phyloP scores from a whole-genome alignment of 352 stramenopile species.

The Peronosclerospora sorghi region DNA sequence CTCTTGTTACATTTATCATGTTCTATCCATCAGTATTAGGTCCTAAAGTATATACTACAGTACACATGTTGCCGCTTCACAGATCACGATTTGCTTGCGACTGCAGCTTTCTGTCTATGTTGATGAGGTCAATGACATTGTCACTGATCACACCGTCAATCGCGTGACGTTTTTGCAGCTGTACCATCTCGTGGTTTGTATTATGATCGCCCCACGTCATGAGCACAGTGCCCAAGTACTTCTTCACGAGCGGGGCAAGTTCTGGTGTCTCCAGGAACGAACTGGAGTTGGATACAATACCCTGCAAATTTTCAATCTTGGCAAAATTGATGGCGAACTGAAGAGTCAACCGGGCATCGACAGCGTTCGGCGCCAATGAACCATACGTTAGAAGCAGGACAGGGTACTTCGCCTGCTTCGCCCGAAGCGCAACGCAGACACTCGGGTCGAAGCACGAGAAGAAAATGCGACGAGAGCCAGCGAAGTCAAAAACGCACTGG shows the following conservation, averaged over 20 bases:
- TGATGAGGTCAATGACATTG: slow-evolving; percentile 72
- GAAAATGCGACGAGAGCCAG: slow-evolving; percentile 49
- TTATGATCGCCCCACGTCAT: slow-evolving; percentile 77
- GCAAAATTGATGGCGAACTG: slow-evolving; percentile 48
- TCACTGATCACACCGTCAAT: slow-evolving; percentile 78
- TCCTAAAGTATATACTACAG: background rate
- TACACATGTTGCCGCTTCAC: background rate
- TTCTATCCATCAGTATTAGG: too few relatives aligned
- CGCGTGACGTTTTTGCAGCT: slow-evolving; percentile 52
- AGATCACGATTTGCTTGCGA: slow-evolving; percentile 4
- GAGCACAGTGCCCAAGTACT: slow-evolving; percentile 23
- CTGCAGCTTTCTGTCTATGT: slow-evolving; percentile 29
- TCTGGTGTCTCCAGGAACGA: slow-evolving; percentile 44
- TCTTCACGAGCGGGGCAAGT: slow-evolving; percentile 45
- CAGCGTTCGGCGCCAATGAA: slow-evolving; percentile 26
- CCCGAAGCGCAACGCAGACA: slow-evolving; percentile 49
- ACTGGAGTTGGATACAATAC: slow-evolving; percentile 68
- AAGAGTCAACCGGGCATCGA: slow-evolving; percentile 51
- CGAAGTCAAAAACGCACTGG: slow-evolving; percentile 55
- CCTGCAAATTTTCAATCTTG: slow-evolving; percentile 53
- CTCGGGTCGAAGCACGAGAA: slow-evolving; percentile 77
- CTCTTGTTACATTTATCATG: too few relatives aligned
- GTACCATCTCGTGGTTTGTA: slow-evolving; percentile 57
- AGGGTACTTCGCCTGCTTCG: slow-evolving; percentile 64
- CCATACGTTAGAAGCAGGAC: slow-evolving; percentile 71